Conservation (phyloP, 2,329 filamentous ascomycete genomes). For the Apiospora kogelbergensis region DNA sequence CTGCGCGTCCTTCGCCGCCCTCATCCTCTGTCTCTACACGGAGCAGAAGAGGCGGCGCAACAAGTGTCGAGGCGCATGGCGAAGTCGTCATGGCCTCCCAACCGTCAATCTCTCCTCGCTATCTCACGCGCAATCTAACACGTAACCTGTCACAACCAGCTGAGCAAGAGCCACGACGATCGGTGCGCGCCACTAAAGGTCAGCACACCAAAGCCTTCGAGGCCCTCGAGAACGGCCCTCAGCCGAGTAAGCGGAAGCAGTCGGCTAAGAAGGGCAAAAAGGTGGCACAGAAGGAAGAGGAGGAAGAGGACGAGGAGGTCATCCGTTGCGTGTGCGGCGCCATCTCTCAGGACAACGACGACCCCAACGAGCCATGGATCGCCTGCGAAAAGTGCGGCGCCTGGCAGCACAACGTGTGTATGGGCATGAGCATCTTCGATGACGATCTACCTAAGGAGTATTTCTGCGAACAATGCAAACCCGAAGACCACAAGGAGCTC, state of each 20-base stretch:
- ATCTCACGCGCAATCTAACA: slow-evolving; percentile 24
- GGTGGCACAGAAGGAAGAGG: slow-evolving; percentile 48
- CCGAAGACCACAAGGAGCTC: slow-evolving; percentile 78
- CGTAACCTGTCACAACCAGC: slow-evolving; percentile 24
- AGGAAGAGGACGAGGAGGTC: slow-evolving; percentile 64
- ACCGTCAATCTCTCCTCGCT: neutral
- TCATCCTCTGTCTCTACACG: neutral
- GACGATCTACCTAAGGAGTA: slow-evolving; percentile 82
- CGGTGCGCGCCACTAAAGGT: slow-evolving; percentile 93
- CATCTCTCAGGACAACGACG: slow-evolving; percentile 75
- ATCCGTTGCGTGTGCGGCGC: slow-evolving; percentile 91
- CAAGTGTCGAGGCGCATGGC: neutral
- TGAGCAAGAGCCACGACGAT: slow-evolving; percentile 81
- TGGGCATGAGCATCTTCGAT: slow-evolving; percentile 77
- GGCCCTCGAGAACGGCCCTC: slow-evolving; percentile 61
- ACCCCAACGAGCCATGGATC: slow-evolving; percentile 85
- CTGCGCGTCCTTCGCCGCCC: slow-evolving; percentile 6
- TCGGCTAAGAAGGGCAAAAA: slow-evolving; percentile 63
- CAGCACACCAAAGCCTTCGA: slow-evolving; percentile 90
- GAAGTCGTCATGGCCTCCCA: neutral
- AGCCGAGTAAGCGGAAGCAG: slow-evolving; percentile 49
- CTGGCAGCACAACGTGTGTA: slow-evolving; percentile 98
- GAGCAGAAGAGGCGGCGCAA: neutral
- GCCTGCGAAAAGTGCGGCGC: slow-evolving; percentile 89
- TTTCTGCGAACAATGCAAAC: slow-evolving; percentile 87